phyloP scores from a whole-genome alignment of 1,284 basidiomycete genomes.

The Cystobasidium pallidum region DNA sequence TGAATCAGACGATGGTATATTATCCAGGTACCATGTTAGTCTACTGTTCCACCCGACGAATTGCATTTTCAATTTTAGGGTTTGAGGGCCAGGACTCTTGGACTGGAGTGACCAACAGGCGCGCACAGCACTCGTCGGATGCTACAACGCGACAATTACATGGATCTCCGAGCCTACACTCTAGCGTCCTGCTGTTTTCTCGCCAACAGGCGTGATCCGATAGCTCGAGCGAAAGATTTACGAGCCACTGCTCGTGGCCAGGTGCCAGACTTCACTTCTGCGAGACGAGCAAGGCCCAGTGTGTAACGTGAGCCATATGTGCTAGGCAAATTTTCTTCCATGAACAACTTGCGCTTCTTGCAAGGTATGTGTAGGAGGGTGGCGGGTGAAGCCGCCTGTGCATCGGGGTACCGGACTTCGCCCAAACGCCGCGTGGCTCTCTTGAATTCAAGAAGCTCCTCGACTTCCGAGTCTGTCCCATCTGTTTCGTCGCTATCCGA shows the following conservation, averaged over 20 bases:
- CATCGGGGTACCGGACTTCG: conserved; percentile 1
- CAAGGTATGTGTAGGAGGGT: background rate
- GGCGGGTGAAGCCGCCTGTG: background rate
- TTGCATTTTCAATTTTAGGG: background rate
- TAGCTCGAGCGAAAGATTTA: conserved; percentile 22
- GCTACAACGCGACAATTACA: too few species aligned
- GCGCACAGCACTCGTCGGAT: too few species aligned
- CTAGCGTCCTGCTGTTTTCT: conserved; percentile 2
- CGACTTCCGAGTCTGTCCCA: conserved; percentile 18
- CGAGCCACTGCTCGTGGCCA: conserved; percentile 16
- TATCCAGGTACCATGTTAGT: too few species aligned
- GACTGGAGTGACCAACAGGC: too few species aligned
- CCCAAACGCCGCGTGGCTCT: background rate
- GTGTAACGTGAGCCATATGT: conserved; percentile 1
- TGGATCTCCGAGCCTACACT: too few species aligned
- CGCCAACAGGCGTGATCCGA: conserved; percentile 19
- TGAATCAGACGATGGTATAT: too few species aligned
- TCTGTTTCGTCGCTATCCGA: conserved; percentile 21
- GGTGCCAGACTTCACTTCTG: background rate
- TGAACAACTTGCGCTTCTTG: background rate
- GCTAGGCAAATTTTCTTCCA: conserved; percentile 12
- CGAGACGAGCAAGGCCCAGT: background rate
- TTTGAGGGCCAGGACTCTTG: background rate
- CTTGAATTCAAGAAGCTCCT: conserved; percentile 27
- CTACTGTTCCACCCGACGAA: too few species aligned